Evolutionary conservation across 306 rosid species (phyloP).

Genomic region (Senna tora): DNA sequence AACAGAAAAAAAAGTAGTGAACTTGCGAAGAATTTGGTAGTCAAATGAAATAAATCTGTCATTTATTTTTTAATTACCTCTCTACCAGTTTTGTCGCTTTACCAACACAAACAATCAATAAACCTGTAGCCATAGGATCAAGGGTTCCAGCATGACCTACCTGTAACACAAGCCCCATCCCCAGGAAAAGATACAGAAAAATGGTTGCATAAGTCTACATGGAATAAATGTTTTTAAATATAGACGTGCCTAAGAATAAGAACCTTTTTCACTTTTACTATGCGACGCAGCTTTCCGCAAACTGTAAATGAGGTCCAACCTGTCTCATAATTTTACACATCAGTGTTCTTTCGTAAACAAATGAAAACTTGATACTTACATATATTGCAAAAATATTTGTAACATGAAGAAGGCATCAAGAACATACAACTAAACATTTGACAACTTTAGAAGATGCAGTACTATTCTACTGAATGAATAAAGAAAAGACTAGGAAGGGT

Average conservation of each 20-base stretch:
- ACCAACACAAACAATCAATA: conserved; percentile 92
- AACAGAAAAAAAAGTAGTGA: conserved; percentile 11
- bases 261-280: conserved; percentile 95
- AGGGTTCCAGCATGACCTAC: conserved; percentile 99
- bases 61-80: conserved; percentile 46
- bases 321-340: conserved; percentile 41
- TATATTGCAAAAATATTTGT: neutral
- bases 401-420: neutral
- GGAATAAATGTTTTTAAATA: neutral
- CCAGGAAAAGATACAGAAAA: neutral
- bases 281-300: conserved; percentile 94
- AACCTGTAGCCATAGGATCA: conserved; percentile 99
- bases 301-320: conserved; percentile 99
- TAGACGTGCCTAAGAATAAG: conserved; percentile 1
- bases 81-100: conserved; percentile 93
- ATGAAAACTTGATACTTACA: conserved; percentile 9
- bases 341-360: conserved; percentile 14
- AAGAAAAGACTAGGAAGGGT: neutral
- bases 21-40: conserved; percentile 15
- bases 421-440: conserved; percentile 5
- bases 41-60: conserved; percentile 28
- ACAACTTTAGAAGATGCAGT: conserved; percentile 7
- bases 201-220: conserved; percentile 17
- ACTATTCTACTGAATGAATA: neutral
- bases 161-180: conserved; percentile 48